Evolutionary conservation across 2,329 filamentous ascomycete genomes (phyloP), one percentile per base, ranked within the genome.

Genomic region (Ascomycota sp.): DNA sequence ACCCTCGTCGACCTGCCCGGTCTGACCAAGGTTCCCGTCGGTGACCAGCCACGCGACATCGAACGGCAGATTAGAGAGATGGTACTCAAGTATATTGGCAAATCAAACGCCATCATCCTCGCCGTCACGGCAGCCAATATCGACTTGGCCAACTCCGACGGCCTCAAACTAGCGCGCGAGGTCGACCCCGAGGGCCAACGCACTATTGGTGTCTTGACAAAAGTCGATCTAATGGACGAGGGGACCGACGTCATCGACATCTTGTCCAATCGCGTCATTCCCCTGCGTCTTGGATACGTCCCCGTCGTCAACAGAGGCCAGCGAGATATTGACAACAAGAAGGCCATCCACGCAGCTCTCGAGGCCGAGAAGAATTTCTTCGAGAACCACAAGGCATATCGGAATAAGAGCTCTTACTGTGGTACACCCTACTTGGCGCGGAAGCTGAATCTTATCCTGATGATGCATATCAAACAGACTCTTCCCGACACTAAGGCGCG

Each of bases 391-490:
- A 92, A 91, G 60, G 86, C 89, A 22, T 98, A 98, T 57, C 71
- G 85, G 36, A 98, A 95, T 59, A 98, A 98, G 72, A 85, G 82
- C 49, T 80, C 85, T 5, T 98, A 98, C 65, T 98, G 89, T 55
- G 89, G 89, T 52, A 98, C 89, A 3, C 89, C 89, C 4, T 98
- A 98, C 49, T 64, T 98, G 35, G 89, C 89, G 4, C 75, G 86
- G 42, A 98, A 98, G 59, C 70, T 98, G 35, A 98, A 98, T 57
- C 65, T 98, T 45, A 95, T 98, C 48, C 68, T 98, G 42, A 95
- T 98, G 86, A 98, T 98, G 89, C 89, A 98, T 62, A 98, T 98
- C 63, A 98, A 98, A 59, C 86, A 98, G 61, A 98, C 89, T 2
- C 69, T 98, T 10, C 89, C 89, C 25, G 89, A 98, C 49, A 98